Evolutionary conservation across 2,329 filamentous ascomycete species (phyloP), one percentile per base, ranked within the genome.

Genomic region (Colletotrichum plurivorum): DNA sequence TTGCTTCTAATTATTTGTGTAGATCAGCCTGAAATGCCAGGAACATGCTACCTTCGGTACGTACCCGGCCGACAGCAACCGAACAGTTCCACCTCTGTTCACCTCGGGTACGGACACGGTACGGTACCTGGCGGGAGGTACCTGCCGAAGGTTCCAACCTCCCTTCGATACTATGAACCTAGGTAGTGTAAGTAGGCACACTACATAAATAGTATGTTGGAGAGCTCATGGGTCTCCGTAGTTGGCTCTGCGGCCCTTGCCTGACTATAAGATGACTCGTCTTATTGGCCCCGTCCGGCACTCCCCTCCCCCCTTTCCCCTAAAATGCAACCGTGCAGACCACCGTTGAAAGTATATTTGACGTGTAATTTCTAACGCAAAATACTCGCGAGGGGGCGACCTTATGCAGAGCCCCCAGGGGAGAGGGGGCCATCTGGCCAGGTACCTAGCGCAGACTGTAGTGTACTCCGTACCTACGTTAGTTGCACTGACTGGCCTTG

Each of bases 291-390:
- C 53, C 48, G 31, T 51, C 52, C 31, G 41, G 27, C 54, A 41
- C 31, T 22, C 53, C 31, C 55, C 52, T 31, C 64, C 54, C 61
- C 31, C 48, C 43, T 64, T 53, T 8, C 55, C 65, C 55, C 66
- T 66, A 55, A 25, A 56, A 22, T 55, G 51, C 55, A 69, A 51
- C 62, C 66, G 55, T 69, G 66, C 66, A 60, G 45, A 49, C 25
- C 43, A 55, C 66, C 66, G 66, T 66, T 69, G 61, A 69, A 69
- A 66, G 61, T 60, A 69, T 69, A 55, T 69, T 69, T 49, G 55
- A 65, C 36, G 25, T 60, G 62, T 12, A 66, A 69, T 66, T 55
- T 64, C 49, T 22, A 60, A 65, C 48, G 66, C 55, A 39, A 45
- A 52, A 55, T 60, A 66, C 55, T 27, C 20, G 12, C 48, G 48